Evolutionary conservation across 2,329 filamentous ascomycete genomes (phyloP), one percentile per base, ranked within the genome.

Genomic region (Fusarium verticillioides): DNA sequence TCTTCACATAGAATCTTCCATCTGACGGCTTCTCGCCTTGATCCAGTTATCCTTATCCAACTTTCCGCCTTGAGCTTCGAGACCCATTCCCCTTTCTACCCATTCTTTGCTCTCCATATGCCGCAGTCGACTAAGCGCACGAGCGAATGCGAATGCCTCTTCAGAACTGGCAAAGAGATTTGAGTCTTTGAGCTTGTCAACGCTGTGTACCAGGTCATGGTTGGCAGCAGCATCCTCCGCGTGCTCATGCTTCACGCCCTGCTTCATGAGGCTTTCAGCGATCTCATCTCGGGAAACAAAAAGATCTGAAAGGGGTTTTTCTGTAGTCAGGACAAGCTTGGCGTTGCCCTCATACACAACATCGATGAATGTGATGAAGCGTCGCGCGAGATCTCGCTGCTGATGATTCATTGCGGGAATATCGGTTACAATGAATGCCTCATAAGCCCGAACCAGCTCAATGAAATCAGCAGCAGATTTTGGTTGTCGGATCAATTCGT

Each of bases 291-390:
- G 86, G 28, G 93, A 94, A 50, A 97, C 87, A 83, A 98, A 99
- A 39, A 98, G 90, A 80, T 97, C 92, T 12, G 90, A 90, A 5
- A 99, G 86, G 0, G 96, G 94, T 54, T 95, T 94, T 44, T 92
- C 94, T 7, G 94, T 95, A 0, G 96, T 99, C 63, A 99, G 89
- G 21, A 98, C 96, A 12, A 99, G 89, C 84, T 98, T 98, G n/a
- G 95, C 95, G 82, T 96, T 89, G 34, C 88, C 87, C 82, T 99
- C 96, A 80, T 99, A 99, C 9, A 98, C 92, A 10, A 96, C 96
- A 81, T 99, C 96, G 74, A 99, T 94, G 77, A 99, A 98, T 0
- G 96, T 99, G 81, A 99, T 99, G 82, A 99, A 98, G 9, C 96
- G 89, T 18, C 96, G 87, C 0, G 96, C 96, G 43, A 97, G 87